Evolutionary conservation across 2,329 filamentous ascomycete genomes (phyloP).

Genomic region (Xylariaceae sp.): DNA sequence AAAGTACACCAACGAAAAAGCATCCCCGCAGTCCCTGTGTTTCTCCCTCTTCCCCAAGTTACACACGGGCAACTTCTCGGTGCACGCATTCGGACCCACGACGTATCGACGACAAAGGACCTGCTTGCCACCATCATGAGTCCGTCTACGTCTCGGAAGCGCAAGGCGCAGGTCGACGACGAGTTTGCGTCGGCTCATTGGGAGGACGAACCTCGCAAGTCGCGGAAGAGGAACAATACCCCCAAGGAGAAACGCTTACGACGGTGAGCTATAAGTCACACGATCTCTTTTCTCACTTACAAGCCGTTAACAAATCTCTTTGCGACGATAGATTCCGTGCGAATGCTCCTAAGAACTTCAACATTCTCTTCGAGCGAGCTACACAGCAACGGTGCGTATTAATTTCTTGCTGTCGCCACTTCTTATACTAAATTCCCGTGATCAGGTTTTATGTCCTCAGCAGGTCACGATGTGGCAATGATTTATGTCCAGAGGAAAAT

Average conservation of each 20-base stretch:
- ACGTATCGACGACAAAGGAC: too few species aligned
- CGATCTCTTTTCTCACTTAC: background rate
- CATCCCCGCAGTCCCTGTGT: background rate
- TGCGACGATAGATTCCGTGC: conserved; percentile 6
- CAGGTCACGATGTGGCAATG: conserved; percentile 34
- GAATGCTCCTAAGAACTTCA: conserved; percentile 6
- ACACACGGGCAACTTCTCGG: background rate
- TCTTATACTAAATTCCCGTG: background rate
- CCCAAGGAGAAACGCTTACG: conserved; percentile 2
- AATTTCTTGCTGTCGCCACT: background rate
- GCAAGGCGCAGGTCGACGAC: too few species aligned
- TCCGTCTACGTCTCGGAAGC: too few species aligned
- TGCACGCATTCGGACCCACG: background rate
- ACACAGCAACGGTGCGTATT: conserved; percentile 35
- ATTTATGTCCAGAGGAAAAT: conserved; percentile 43
- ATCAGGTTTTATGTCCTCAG: conserved; percentile 42
- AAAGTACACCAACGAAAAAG: too few species aligned
- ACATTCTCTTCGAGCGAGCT: conserved; percentile 35
- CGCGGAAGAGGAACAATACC: background rate
- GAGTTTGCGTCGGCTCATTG: too few species aligned
- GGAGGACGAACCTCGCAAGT: background rate
- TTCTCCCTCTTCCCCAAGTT: background rate
- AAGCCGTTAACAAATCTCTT: background rate
- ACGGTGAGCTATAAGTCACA: conserved; percentile 4
- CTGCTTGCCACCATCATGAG: too few species aligned